Conservation (phyloP, 164 flowering plant genomes). For the Dillenia suffruticosa region DNA sequence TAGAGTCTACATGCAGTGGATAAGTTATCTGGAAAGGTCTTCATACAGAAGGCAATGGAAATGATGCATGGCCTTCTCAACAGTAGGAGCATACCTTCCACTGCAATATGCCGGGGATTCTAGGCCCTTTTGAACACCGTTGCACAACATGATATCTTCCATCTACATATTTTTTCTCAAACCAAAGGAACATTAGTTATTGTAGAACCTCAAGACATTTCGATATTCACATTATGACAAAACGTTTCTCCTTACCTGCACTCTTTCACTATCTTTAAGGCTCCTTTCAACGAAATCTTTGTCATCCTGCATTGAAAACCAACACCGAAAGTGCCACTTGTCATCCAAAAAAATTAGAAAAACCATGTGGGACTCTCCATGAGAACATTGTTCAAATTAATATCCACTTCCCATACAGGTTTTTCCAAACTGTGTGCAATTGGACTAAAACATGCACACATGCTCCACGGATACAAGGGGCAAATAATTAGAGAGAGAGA, state of each 20-base stretch:
- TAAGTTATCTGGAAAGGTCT: slow-evolving; percentile 17
- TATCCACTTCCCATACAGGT: no score
- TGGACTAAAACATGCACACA: no score
- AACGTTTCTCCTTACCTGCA: slow-evolving; percentile 45
- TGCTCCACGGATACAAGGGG: no score
- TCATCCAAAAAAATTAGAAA: no score
- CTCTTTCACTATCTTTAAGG: slow-evolving; percentile 73
- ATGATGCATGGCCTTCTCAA: slow-evolving; percentile 88
- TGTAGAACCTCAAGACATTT: no score
- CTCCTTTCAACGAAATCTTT: slow-evolving; percentile 57
- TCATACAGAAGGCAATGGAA: slow-evolving; percentile 57
- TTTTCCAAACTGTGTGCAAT: no score
- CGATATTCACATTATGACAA: background rate
- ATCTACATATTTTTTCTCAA: slow-evolving; percentile 28
- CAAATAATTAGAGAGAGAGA: no score
- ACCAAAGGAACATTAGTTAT: no score
- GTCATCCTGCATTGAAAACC: slow-evolving; percentile 45
- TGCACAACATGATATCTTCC: slow-evolving; percentile 75
- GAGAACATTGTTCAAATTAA: no score
- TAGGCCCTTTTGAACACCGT: slow-evolving; percentile 79
- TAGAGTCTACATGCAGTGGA: no score
- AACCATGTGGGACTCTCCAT: no score
- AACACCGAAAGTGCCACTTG: no score
- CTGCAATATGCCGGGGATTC: slow-evolving; percentile 73
- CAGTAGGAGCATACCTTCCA: slow-evolving; percentile 77